Evolutionary conservation across 83 land plant genomes (phyloP), one percentile per base, ranked within the genome.

Genomic region (Isoetes engelmannii): DNA sequence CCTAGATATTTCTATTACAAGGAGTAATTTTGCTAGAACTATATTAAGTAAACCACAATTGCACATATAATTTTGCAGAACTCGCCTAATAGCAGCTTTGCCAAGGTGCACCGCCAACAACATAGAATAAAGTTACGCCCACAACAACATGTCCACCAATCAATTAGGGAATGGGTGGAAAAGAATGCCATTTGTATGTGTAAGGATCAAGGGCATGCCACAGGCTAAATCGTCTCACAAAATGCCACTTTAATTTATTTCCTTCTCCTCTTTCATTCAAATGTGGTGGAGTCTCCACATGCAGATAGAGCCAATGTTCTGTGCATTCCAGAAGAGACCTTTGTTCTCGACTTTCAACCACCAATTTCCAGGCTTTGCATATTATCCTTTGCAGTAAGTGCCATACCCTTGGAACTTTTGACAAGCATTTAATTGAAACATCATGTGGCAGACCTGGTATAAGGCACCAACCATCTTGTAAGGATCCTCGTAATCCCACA

Each of bases 161-260:
- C 18, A 59, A 20, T 1, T 59, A 59, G 10, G 62, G 62, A 12
- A 59, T 18, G 1, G 62, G 62, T 42, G 62, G 62, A 12, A 59
- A 4, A 59, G 62, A 1, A 37, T 59, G 62, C 62, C 62, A 59
- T 18, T 59, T 59, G 62, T 59, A 59, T 10, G 1, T 59, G 4
- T 59, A 59, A 12, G 62, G 62, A 59, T 59, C 62, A 9, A 59
- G 62, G 9, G 62, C 62, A 18, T 59, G 62, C 62, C 62, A 59
- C 62, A 59, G 19, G 62, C 62, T 59, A 18, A 59, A 59, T 59
- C 62, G 4, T 10, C 62, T 4, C 1, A 59, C 62, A 12, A 59
- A 4, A 20, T 59, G 62, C 62, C 62, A 59, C 62, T 59, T 59
- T 28, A 4, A 59, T 59, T 42, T 19, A 0, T 59, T 19, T 9